A percentile compares a stretch with the other conserved stretches of the same genome.
phyloP scores from a whole-genome alignment of 2,329 filamentous ascomycete species.

The Coccinonectria pachysandricola region DNA sequence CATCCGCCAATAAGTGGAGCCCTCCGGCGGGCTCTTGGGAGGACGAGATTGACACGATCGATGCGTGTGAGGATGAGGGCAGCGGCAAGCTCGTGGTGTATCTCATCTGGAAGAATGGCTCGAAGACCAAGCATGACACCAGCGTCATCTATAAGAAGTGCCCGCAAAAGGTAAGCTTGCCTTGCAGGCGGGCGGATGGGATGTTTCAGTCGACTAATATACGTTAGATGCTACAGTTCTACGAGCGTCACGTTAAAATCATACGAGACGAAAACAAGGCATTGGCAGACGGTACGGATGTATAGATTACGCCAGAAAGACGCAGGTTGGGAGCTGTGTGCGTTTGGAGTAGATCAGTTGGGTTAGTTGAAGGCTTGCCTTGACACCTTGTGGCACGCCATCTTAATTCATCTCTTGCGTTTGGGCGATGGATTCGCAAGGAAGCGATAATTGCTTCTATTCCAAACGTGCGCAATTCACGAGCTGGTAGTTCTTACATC shows the following conservation, averaged over 20 bases:
- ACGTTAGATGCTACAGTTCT: conserved; percentile 47
- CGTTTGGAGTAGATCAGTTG: too few species aligned
- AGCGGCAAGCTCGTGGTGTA: conserved; percentile 54
- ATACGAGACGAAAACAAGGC: conserved; percentile 28
- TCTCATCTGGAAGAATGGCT: conserved; percentile 62
- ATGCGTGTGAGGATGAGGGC: conserved; percentile 59
- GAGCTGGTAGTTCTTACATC: too few species aligned
- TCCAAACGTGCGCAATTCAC: too few species aligned
- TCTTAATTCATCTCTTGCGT: too few species aligned
- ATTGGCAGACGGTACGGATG: conserved; percentile 8
- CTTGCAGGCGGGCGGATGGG: too few species aligned
- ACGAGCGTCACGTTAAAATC: conserved; percentile 47
- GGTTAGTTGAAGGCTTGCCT: too few species aligned
- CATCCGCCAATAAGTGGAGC: conserved; percentile 42
- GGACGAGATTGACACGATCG: conserved; percentile 57
- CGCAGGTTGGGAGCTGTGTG: background rate
- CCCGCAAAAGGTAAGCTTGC: conserved; percentile 63
- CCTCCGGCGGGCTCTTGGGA: conserved; percentile 71
- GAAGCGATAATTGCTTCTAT: too few species aligned
- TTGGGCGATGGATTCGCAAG: conserved; percentile 4
- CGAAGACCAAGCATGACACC: conserved; percentile 65
- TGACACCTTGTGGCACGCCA: too few species aligned
- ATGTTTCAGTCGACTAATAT: conserved; percentile 2
- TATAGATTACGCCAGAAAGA: conserved; percentile 2
- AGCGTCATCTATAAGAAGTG: conserved; percentile 62